phyloP scores from a whole-genome alignment of 108 stramenopile species.

The Discostella stelligeroides region DNA sequence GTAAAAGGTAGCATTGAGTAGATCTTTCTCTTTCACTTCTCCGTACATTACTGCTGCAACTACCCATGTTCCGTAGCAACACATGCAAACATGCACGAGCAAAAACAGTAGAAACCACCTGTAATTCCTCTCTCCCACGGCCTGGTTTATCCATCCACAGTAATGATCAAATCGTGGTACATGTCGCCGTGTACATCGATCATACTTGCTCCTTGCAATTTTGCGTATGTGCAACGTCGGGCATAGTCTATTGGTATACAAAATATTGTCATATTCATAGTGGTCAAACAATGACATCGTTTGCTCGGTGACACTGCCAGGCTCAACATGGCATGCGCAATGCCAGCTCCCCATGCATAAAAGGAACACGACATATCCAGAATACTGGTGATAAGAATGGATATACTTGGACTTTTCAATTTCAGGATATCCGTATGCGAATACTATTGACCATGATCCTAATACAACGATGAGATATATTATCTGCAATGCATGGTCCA shows the following conservation, averaged over 20 bases:
- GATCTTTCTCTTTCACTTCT: slow-evolving; percentile 60
- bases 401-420: slow-evolving; percentile 58
- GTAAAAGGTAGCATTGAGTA: slow-evolving; percentile 73
- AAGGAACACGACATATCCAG: slow-evolving; percentile 73
- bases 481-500: slow-evolving; percentile 35
- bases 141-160: slow-evolving; percentile 88
- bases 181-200: slow-evolving; percentile 69
- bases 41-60: slow-evolving; percentile 42
- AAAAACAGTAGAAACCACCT: slow-evolving; percentile 87
- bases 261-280: slow-evolving; percentile 79
- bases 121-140: slow-evolving; percentile 91
- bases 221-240: slow-evolving; percentile 66
- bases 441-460: slow-evolving; percentile 78
- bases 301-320: slow-evolving; percentile 69
- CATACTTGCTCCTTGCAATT: slow-evolving; percentile 83
- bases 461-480: slow-evolving; percentile 61
- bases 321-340: slow-evolving; percentile 53
- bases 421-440: slow-evolving; percentile 69
- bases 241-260: slow-evolving; percentile 67
- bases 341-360: slow-evolving; percentile 71
- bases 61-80: slow-evolving; percentile 71
- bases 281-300: slow-evolving; percentile 75
- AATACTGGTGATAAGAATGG: slow-evolving; percentile 52
- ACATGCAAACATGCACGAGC: slow-evolving; percentile 75
- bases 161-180: slow-evolving; percentile 87